Evolutionary conservation across 83 land plant species (phyloP).

Genomic region (Picea engelmannii): DNA sequence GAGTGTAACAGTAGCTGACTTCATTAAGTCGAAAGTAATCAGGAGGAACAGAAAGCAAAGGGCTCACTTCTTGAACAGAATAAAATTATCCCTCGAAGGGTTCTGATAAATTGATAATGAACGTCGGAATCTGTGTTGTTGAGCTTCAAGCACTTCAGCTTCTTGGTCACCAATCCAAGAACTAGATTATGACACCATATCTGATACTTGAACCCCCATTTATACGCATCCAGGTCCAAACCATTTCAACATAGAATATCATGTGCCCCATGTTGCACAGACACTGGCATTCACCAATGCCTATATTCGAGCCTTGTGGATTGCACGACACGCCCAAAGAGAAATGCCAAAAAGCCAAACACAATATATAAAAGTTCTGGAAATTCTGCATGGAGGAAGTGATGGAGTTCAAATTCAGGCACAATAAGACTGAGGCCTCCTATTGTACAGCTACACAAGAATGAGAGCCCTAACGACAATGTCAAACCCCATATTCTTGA

Average conservation of each 20-base stretch:
- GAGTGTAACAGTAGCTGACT: constrained; percentile 52
- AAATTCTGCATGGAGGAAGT: no score
- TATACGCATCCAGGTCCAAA: constrained; percentile 71
- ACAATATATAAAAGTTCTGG: constrained; percentile 49
- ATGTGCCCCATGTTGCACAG: constrained; percentile 63
- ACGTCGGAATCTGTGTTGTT: constrained; percentile 34
- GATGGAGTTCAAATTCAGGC: no score
- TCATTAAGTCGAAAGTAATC: constrained; percentile 52
- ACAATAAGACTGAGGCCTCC: no score
- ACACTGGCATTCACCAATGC: constrained; percentile 74
- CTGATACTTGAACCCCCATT: constrained; percentile 84
- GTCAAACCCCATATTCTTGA: no score
- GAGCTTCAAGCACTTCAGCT: constrained; percentile 48
- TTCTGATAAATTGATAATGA: constrained; percentile 77
- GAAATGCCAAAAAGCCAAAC: constrained; percentile 67
- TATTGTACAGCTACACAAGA: no score
- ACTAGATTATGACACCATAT: constrained; percentile 88
- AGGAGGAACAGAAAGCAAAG: constrained; percentile 61
- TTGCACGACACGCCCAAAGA: constrained; percentile 38
- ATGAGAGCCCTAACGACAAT: no score
- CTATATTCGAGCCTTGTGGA: constrained; percentile 67
- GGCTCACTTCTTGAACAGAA: constrained; percentile 91
- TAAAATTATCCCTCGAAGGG: constrained; percentile 70
- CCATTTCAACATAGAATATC: constrained; percentile 71
- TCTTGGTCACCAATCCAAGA: constrained; percentile 67